phyloP scores from a whole-genome alignment of 306 rosid genomes.

The Ziziphus jujuba region DNA sequence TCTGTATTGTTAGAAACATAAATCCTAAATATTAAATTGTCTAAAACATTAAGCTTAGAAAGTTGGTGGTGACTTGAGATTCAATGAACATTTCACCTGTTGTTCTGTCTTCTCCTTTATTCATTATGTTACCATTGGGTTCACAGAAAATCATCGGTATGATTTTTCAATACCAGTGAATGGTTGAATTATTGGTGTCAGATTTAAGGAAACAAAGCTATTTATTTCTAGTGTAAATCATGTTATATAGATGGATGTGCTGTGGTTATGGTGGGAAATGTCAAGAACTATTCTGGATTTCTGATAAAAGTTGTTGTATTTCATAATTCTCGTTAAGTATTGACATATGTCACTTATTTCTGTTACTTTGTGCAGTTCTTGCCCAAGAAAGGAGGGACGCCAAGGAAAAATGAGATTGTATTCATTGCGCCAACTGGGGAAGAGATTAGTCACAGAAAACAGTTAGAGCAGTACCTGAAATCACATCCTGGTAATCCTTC shows the following conservation, averaged over 20 bases:
- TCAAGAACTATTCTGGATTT: not conserved
- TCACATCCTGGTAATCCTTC: slow-evolving; percentile 70
- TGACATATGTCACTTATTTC: slow-evolving; percentile 4
- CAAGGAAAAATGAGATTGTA: slow-evolving; percentile 66
- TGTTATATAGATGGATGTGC: not conserved
- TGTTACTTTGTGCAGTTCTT: slow-evolving; percentile 48
- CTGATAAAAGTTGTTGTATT: slow-evolving; percentile 2
- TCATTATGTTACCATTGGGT: not conserved
- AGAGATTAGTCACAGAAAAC: slow-evolving; percentile 61
- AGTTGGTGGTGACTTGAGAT: no score
- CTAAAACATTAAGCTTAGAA: no score
- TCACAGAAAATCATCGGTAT: not conserved
- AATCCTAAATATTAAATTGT: no score
- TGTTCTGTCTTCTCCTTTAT: not conserved
- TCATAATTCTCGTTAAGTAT: slow-evolving; percentile 6
- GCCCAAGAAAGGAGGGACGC: slow-evolving; percentile 76
- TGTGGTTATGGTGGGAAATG: not conserved
- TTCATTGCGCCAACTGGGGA: slow-evolving; percentile 89
- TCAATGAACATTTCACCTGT: not conserved
- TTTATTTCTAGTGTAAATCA: not conserved
- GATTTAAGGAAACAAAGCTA: not conserved
- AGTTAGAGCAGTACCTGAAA: slow-evolving; percentile 85
- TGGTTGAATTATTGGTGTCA: not conserved
- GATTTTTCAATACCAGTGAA: not conserved
- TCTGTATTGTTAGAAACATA: no score